A percentile compares a stretch with the other conserved stretches of the same genome.
Evolutionary conservation across 345 rosid species (phyloP).

Genomic region (Tarenaya hassleriana): DNA sequence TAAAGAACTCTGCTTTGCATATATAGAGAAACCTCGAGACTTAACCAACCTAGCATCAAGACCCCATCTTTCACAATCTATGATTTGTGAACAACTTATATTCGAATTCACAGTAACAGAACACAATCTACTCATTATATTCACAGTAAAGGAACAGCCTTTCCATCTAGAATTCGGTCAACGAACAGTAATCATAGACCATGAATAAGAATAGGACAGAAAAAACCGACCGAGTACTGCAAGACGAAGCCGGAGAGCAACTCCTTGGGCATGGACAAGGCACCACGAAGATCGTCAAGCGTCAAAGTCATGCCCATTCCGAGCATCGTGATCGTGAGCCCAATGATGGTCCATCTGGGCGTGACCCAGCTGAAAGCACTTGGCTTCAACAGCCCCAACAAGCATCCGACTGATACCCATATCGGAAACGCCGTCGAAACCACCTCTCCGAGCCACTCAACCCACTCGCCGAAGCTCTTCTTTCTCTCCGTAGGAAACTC

Average conservation of each 20-base stretch:
- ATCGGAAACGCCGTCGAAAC: conserved; percentile 74
- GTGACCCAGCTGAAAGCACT: conserved; percentile 65
- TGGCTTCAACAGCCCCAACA: conserved; percentile 63
- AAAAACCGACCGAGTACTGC: conserved; percentile 69
- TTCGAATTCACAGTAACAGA: background rate
- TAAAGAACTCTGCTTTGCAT: too few species aligned
- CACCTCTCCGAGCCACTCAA: conserved; percentile 56
- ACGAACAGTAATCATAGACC: conserved; percentile 1
- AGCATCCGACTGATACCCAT: conserved; percentile 83
- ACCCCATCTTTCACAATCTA: background rate
- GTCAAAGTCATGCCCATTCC: conserved; percentile 97
- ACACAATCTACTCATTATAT: background rate
- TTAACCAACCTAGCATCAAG: conserved; percentile 1
- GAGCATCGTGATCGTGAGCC: conserved; percentile 79
- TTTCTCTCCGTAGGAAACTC: conserved; percentile 19
- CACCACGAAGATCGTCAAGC: conserved; percentile 71
- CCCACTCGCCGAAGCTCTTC: conserved; percentile 52
- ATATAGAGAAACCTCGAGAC: too few species aligned
- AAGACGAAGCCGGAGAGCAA: conserved; percentile 63
- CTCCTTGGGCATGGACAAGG: conserved; percentile 81
- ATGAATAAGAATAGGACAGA: conserved; percentile 8
- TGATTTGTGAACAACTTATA: background rate
- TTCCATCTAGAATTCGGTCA: background rate
- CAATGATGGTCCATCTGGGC: conserved; percentile 54
- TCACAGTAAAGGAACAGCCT: background rate